Base-by-base conservation (phyloP, 345 rosid species). In the Citrus glauca region DNA sequence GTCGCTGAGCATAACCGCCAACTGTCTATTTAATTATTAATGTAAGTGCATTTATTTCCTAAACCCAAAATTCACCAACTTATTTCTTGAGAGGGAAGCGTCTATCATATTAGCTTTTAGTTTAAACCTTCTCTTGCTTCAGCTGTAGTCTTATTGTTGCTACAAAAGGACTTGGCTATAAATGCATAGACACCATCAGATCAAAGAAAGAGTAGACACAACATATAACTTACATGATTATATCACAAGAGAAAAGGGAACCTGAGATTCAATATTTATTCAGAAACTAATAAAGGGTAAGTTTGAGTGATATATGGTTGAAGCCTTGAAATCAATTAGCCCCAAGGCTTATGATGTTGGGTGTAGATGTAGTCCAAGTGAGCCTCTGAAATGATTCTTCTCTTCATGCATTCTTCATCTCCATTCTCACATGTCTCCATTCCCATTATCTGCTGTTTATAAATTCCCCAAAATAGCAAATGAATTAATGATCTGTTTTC, bases 331-430 rank as follows among this genome's bases (percentile, higher is more conserved):
- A 57, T 35, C 9, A 35, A 63, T 45, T 35, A 50, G 24, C 59
- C 13, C 88, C 84, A 92, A 66, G 89, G 93, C 86, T 86, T 86
- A 60, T 85, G 91, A 38, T 89, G 90, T 69, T 92, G 97, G 48
- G 97, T 91, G 86, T 94, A 94, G 81, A 94, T 90, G 82, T 94
- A 94, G 79, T 94, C 98, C 88, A 94, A 89, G 84, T 94, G 97
- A 82, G 88, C 88, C 83, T 94, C 98, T 35, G 84, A 79, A 24
- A 86, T 77, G 33, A 84, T 77, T 70, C 98, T 90, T 85, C 89
- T 88, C 79, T 77, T 82, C 68, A 87, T 78, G 78, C 95, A 91
- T 72, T 90, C 98, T 79, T 84, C 93, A 66, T 89, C 92, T 57
- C 77, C 83, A 60, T 53, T 68, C 28, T 82, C 83, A 75, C 98